A percentile compares a stretch with the other conserved stretches of the same genome.
phyloP scores from a whole-genome alignment of 441 rosid species.

The Brassica balearica region DNA sequence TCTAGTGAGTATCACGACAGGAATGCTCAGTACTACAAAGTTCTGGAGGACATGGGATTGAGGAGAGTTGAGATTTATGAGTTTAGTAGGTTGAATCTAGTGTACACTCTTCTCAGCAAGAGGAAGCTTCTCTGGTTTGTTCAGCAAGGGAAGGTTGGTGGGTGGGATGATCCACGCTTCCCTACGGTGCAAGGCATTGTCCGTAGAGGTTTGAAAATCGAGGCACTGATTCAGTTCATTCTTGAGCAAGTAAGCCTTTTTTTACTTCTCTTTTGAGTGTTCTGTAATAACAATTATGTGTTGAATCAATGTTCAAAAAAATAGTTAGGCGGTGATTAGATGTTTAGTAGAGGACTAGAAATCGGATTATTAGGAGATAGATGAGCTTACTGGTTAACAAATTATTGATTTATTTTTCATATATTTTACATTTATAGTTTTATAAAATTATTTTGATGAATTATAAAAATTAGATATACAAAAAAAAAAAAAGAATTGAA shows the following conservation, averaged over 20 bases:
- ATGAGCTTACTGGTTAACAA: background rate
- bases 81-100: constrained; percentile 84
- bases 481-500: background rate
- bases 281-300: background rate
- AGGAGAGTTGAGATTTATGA: constrained; percentile 75
- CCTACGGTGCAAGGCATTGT: constrained; percentile 99
- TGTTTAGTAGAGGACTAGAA: background rate
- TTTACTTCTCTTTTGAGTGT: no score
- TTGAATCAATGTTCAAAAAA: background rate
- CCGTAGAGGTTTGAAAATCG: constrained; percentile 86
- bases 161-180: constrained; percentile 98
- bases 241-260: constrained; percentile 76
- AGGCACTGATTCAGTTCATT: constrained; percentile 88
- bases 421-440: background rate
- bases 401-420: background rate
- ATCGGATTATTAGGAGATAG: background rate
- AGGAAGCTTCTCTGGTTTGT: constrained; percentile 97
- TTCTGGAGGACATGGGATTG: constrained; percentile 79
- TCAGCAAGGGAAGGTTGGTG: constrained; percentile 82
- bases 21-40: constrained; percentile 84
- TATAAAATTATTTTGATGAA: background rate
- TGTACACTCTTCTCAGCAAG: constrained; percentile 84
- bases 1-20: constrained; percentile 89
- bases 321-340: background rate
- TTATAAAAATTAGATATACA: background rate